Conservation (phyloP, 1,284 basidiomycete genomes). For the Fomitiporia mediterranea region DNA sequence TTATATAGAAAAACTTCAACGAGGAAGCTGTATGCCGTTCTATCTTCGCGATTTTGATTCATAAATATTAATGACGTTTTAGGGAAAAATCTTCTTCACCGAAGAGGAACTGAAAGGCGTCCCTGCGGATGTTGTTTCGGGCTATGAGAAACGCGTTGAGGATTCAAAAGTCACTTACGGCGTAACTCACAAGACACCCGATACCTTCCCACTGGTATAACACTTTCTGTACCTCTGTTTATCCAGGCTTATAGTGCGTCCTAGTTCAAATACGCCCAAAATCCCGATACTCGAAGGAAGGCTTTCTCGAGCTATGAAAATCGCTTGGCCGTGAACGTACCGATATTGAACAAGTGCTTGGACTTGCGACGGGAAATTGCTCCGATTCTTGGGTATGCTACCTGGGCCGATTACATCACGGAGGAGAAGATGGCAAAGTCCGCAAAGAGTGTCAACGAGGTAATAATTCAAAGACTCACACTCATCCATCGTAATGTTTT, state of each 20-base stretch:
- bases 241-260: not conserved
- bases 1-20: slow-evolving; percentile 75
- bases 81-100: slow-evolving; percentile 64
- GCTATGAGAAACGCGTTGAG: slow-evolving; percentile 61
- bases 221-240: slow-evolving; percentile 1
- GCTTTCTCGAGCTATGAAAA: slow-evolving; percentile 65
- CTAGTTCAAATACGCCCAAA: slow-evolving; percentile 74
- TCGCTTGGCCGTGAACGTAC: slow-evolving; percentile 64
- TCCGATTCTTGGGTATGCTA: slow-evolving; percentile 63
- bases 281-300: slow-evolving; percentile 59
- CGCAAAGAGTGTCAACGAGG: slow-evolving; percentile 51
- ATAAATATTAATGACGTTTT: not conserved
- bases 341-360: slow-evolving; percentile 60
- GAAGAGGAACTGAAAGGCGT: slow-evolving; percentile 73
- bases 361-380: slow-evolving; percentile 66
- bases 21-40: slow-evolving; percentile 64
- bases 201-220: slow-evolving; percentile 72
- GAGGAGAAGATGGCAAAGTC: slow-evolving; percentile 84
- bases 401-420: slow-evolving; percentile 77
- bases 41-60: not conserved
- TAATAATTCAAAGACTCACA: slow-evolving; percentile 24
- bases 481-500: not conserved
- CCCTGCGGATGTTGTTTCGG: slow-evolving; percentile 70
- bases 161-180: slow-evolving; percentile 56
- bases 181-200: slow-evolving; percentile 68